These are phyloP conservation scores for Ogataea trehalophila DNA, from an alignment of 805 yeast genomes.

Conservation along the genomic window DNA sequence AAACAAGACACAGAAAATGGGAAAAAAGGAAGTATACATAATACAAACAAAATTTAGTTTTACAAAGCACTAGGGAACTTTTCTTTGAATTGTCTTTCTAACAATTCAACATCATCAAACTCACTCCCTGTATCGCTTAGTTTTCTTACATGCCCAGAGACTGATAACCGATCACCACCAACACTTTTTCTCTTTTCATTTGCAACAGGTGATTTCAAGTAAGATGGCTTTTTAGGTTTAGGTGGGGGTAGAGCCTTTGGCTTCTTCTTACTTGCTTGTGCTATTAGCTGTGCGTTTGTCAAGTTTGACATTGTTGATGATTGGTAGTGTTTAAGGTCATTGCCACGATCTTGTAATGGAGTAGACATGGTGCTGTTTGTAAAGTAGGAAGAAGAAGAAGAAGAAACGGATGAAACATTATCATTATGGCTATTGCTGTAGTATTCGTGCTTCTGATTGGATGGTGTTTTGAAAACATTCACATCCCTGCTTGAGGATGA, in stretches of 20 bases:
- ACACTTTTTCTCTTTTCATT: not conserved
- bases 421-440: too few relatives aligned
- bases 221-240: constrained; percentile 60
- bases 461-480: constrained; percentile 2
- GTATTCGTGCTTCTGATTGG: not conserved
- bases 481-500: constrained; percentile 3
- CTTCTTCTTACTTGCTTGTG: constrained; percentile 8
- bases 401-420: not conserved
- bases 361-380: constrained; percentile 15
- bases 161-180: not conserved
- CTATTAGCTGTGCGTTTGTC: constrained; percentile 1
- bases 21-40: not conserved
- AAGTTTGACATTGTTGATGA: not conserved
- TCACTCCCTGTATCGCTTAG: constrained; percentile 17
- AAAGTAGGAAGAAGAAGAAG: not conserved
- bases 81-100: constrained; percentile 52
- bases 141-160: constrained; percentile 3
- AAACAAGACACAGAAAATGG: not conserved
- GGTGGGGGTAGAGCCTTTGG: constrained; percentile 42
- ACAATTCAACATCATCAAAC: constrained; percentile 46
- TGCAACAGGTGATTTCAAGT: constrained; percentile 37
- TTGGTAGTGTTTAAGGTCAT: not conserved
- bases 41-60: not conserved
- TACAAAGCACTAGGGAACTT: constrained; percentile 59
- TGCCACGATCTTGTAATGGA: constrained; percentile 6